Conservation (phyloP, 1,284 basidiomycete species). For the Hemileia vastatrix region DNA sequence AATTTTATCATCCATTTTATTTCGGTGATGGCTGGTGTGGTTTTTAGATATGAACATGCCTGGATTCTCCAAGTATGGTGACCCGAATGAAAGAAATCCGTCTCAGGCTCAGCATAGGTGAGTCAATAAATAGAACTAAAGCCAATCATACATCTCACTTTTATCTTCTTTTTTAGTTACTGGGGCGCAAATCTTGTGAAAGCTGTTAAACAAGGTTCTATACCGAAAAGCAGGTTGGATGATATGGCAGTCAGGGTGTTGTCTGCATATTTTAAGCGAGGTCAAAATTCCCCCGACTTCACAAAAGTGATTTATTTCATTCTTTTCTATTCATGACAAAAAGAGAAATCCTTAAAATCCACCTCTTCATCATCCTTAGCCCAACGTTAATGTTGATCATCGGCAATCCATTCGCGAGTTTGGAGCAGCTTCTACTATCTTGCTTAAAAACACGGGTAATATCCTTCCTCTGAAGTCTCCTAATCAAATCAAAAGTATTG, state of each 20-base stretch:
- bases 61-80: slow-evolving; percentile 14
- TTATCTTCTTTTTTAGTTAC: too few species aligned
- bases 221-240: slow-evolving; percentile 9
- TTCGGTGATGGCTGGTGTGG: too few species aligned
- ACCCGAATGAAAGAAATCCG: slow-evolving; percentile 15
- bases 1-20: slow-evolving; percentile 35
- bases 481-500: slow-evolving; percentile 9
- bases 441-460: slow-evolving; percentile 34
- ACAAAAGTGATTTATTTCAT: too few species aligned
- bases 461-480: slow-evolving; percentile 27
- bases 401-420: slow-evolving; percentile 31
- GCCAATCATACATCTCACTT: slow-evolving; percentile 12
- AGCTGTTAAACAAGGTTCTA: slow-evolving; percentile 16
- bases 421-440: slow-evolving; percentile 30
- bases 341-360: too few species aligned
- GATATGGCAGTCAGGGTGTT: slow-evolving; percentile 20
- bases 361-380: too few species aligned
- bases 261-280: slow-evolving; percentile 22
- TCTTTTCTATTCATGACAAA: too few species aligned
- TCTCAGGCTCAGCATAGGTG: too few species aligned
- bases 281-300: slow-evolving; percentile 16
- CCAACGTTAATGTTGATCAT: slow-evolving; percentile 33
- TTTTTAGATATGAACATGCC: slow-evolving; percentile 23
- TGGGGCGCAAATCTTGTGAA: slow-evolving; percentile 18
- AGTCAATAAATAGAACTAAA: too few species aligned